These are phyloP conservation scores for Cardiospermum halicacabum DNA, from an alignment of 345 rosid genomes.

Conservation along the genomic window DNA sequence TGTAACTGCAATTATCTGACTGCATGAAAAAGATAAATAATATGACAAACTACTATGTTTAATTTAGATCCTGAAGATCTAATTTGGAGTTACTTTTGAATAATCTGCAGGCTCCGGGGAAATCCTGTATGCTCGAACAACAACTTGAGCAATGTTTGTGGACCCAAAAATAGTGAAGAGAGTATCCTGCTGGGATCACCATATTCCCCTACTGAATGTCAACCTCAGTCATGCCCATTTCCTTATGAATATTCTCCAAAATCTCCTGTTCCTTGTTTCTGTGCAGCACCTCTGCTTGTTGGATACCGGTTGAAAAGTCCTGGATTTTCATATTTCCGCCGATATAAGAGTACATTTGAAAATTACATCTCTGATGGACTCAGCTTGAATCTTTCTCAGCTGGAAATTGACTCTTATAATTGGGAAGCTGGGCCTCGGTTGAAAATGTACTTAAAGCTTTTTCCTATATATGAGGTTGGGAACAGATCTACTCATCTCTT, in stretches of 20 bases:
- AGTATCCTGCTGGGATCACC: constrained; percentile 16
- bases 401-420: constrained; percentile 34
- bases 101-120: constrained; percentile 76
- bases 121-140: constrained; percentile 60
- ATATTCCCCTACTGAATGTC: constrained; percentile 35
- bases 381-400: constrained; percentile 42
- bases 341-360: constrained; percentile 43
- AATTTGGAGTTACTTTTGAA: constrained; percentile 6
- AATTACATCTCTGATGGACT: constrained; percentile 56
- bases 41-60: background rate
- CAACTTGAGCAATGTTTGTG: constrained; percentile 42
- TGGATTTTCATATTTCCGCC: constrained; percentile 57
- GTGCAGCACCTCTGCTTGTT: constrained; percentile 73
- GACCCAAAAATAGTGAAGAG: constrained; percentile 24
- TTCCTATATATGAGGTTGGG: constrained; percentile 42
- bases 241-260: constrained; percentile 50
- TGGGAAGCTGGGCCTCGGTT: constrained; percentile 87
- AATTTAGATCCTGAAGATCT: constrained; percentile 3
- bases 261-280: constrained; percentile 50
- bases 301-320: constrained; percentile 95
- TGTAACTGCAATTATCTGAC: background rate
- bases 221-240: constrained; percentile 50
- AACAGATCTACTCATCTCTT: constrained; percentile 35
- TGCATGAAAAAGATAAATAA: constrained; percentile 2
- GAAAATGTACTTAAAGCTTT: constrained; percentile 63